These are phyloP conservation scores for Erythrophleum fordii DNA, from an alignment of 306 rosid species.

Conservation along the genomic window DNA sequence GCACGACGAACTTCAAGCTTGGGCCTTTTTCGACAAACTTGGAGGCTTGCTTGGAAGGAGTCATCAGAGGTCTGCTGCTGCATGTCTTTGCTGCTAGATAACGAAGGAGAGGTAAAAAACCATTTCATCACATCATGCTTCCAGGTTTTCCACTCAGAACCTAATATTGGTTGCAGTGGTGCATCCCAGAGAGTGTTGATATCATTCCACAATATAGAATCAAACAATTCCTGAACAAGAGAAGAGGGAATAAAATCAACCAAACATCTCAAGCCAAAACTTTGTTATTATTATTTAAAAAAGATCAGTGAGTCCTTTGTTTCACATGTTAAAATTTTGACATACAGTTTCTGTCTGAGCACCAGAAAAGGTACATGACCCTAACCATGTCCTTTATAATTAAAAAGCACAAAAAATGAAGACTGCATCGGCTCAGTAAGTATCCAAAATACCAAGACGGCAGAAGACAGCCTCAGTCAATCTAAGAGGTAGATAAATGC, in stretches of 20 bases:
- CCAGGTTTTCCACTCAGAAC: conserved; percentile 98
- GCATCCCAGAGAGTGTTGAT: conserved; percentile 71
- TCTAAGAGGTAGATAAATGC: neutral
- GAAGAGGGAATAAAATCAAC: conserved; percentile 41
- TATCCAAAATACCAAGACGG: conserved; percentile 9
- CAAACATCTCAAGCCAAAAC: conserved; percentile 28
- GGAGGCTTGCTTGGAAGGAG: conserved; percentile 61
- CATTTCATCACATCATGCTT: conserved; percentile 92
- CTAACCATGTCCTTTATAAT: neutral
- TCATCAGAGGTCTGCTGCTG: conserved; percentile 59
- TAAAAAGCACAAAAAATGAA: conserved; percentile 3
- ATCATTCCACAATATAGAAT: conserved; percentile 82
- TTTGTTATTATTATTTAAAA: conserved; percentile 22
- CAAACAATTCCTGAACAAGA: conserved; percentile 76
- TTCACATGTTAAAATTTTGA: conserved; percentile 32
- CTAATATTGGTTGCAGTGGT: conserved; percentile 61
- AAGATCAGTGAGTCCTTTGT: conserved; percentile 24
- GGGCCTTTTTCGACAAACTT: conserved; percentile 82
- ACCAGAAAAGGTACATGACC: conserved; percentile 16
- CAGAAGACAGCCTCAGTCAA: conserved; percentile 26
- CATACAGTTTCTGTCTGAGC: conserved; percentile 12
- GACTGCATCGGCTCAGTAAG: conserved; percentile 9
- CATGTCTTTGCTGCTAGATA: conserved; percentile 50
- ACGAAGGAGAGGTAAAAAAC: conserved; percentile 69
- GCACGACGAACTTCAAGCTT: conserved; percentile 99